Evolutionary conservation across 352 stramenopile genomes (phyloP), one percentile per base, ranked within the genome.

Genomic region (Phytophthora uliginosa): DNA sequence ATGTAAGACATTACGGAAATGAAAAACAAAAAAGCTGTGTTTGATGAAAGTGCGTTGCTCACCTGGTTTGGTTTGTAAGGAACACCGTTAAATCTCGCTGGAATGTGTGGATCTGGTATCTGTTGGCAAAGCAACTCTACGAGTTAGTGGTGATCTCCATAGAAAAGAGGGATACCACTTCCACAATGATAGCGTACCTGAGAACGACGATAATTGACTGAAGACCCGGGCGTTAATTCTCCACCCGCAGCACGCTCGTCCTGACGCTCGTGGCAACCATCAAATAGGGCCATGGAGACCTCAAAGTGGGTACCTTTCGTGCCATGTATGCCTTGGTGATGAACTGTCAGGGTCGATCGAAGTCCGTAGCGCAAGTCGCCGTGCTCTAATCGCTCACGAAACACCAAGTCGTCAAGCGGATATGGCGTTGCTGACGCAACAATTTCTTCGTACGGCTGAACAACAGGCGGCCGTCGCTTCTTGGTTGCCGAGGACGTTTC

Each of bases 31-130:
- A 31, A 31, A 31, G 0, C 24, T n/a, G 20, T 33, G 5, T 31
- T 28, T 33, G 20, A n/a, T 55, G 48, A 55, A 55, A 28, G 48
- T 34, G 51, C 13, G 22, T 18, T 18, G 48, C 53, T 59, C n/a
- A 92, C 79, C 58, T 90, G 75, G 55, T 82, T 90, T 28, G 77
- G 71, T 38, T 68, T 83, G 63, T 86, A 92, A n/a, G 85, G 81
- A 33, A 92, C 64, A 28, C 79, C 79, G 31, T 92, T 92, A 69
- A 90, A 90, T 40, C 85, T 70, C 7, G 85, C 85, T 20, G 85
- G 85, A 6, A 92, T 52, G 56, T 91, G 76, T 13, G 83, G 85
- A 36, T 92, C 85, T 10, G 77, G 79, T 1, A 62, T 81, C 81
- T 89, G n/a, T 63, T 36, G 33, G n/a, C 12, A 53, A 18, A 63